Conservation (phyloP, 805 yeast species). For the Wickerhamomyces silvicola region DNA sequence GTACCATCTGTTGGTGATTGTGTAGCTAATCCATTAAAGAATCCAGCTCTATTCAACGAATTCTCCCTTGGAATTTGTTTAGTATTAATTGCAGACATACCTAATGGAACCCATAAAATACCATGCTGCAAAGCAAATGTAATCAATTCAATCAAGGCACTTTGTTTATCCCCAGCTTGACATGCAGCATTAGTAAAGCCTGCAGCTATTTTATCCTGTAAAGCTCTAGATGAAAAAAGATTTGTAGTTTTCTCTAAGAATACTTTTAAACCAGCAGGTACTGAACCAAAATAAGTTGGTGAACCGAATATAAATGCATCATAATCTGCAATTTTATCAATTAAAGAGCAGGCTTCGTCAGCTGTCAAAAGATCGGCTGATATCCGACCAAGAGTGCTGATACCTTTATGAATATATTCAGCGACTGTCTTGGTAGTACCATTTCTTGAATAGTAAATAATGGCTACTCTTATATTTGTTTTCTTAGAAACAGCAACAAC, state of each 20-base stretch:
- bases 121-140: slow-evolving; percentile 10
- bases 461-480: slow-evolving; percentile 15
- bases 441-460: slow-evolving; percentile 12
- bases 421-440: slow-evolving; percentile 8
- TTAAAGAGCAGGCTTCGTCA: slow-evolving; percentile 4
- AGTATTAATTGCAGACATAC: slow-evolving; percentile 1
- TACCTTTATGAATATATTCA: slow-evolving; percentile 4
- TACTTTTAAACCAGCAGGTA: slow-evolving; percentile 4
- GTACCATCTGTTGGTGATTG: too few species aligned
- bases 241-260: slow-evolving; percentile 4
- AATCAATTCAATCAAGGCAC: slow-evolving; percentile 2
- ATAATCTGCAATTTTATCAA: slow-evolving; percentile 1
- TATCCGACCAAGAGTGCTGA: slow-evolving; percentile 1
- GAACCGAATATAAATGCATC: slow-evolving; percentile 8
- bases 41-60: too few species aligned
- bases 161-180: slow-evolving; percentile 7
- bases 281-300: slow-evolving; percentile 9
- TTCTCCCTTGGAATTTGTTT: too few species aligned
- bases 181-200: slow-evolving; percentile 9
- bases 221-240: slow-evolving; percentile 1
- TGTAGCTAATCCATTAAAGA: too few species aligned
- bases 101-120: slow-evolving; percentile 10
- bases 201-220: slow-evolving; percentile 6
- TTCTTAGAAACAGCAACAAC: too few species aligned
- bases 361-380: slow-evolving; percentile 4